Percentiles rank a stretch among this genome's conserved stretches.
These are phyloP conservation scores for Colletotrichum orbiculare DNA, from an alignment of 2,329 filamentous ascomycete genomes.

Conservation along the genomic window DNA sequence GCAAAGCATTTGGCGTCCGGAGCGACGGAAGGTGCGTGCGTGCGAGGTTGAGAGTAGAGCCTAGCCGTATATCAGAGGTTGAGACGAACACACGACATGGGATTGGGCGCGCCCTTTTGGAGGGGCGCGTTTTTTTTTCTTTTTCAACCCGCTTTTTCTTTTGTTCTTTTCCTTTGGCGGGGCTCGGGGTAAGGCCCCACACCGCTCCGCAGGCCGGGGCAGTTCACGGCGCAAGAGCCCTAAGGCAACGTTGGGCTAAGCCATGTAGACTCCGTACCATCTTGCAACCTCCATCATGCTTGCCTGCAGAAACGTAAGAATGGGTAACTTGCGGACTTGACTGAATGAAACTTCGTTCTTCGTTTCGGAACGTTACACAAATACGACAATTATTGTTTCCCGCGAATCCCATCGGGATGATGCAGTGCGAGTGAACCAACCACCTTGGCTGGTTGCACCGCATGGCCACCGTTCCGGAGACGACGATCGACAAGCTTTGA, in stretches of 20 bases:
- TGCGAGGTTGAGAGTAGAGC: slow-evolving; percentile 1
- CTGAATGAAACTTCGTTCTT: too few relatives aligned
- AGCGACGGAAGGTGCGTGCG: neutral
- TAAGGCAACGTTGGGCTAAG: neutral
- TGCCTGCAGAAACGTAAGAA: too few relatives aligned
- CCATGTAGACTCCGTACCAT: too few relatives aligned
- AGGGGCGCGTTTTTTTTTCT: neutral
- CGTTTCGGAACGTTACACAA: too few relatives aligned
- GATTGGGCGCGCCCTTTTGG: slow-evolving; percentile 10
- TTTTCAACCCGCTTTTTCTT: neutral
- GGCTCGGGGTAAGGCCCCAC: slow-evolving; percentile 5
- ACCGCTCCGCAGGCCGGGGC: slow-evolving; percentile 6
- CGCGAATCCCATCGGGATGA: too few relatives aligned
- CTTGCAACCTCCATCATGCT: too few relatives aligned
- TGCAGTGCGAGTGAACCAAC: neutral
- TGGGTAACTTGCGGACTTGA: too few relatives aligned
- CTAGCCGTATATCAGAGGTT: slow-evolving; percentile 20
- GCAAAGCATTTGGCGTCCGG: slow-evolving; percentile 8
- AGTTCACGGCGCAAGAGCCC: neutral
- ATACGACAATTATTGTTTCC: too few relatives aligned
- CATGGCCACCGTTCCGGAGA: neutral
- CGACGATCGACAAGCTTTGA: slow-evolving; percentile 8
- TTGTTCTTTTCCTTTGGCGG: slow-evolving; percentile 6
- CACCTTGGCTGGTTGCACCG: neutral
- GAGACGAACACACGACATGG: slow-evolving; percentile 1